Conservation (phyloP, 768 basidiomycete species). For the Lentinula detonsa region DNA sequence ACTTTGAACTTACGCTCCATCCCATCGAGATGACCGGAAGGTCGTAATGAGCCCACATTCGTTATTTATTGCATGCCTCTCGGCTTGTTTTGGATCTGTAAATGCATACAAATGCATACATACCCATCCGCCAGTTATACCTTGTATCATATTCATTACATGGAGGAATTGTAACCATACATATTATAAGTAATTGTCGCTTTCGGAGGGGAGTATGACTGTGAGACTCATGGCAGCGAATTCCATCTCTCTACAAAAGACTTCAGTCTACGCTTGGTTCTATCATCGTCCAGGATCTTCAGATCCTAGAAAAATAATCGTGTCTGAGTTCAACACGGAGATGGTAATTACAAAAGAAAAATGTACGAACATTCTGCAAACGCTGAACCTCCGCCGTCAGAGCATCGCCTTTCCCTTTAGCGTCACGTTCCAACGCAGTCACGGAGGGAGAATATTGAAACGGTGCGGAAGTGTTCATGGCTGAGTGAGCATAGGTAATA, state of each 20-base stretch:
- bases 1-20: slow-evolving; percentile 14
- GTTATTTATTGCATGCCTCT: too few relatives aligned
- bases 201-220: too few relatives aligned
- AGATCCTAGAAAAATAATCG: not conserved
- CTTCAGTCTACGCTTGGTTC: slow-evolving; percentile 8
- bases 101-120: too few relatives aligned
- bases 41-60: not conserved
- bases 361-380: slow-evolving; percentile 17
- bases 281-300: slow-evolving; percentile 1
- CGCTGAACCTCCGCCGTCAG: slow-evolving; percentile 10
- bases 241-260: slow-evolving; percentile 14
- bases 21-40: not conserved
- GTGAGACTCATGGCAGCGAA: not conserved
- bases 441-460: slow-evolving; percentile 14
- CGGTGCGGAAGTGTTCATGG: slow-evolving; percentile 20
- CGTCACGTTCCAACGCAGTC: slow-evolving; percentile 10
- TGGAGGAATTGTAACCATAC: too few relatives aligned
- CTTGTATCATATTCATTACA: too few relatives aligned
- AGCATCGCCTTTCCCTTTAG: slow-evolving; percentile 13
- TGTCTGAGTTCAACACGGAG: not conserved
- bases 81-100: too few relatives aligned
- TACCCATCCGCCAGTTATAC: too few relatives aligned
- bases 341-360: not conserved
- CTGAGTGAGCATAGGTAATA: slow-evolving; percentile 18
- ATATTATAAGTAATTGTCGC: too few relatives aligned